A percentile compares a stretch with the other conserved stretches of the same genome.
Evolutionary conservation across 2,329 filamentous ascomycete species (phyloP).

Genomic region (Phaeosphaeriaceae sp.): DNA sequence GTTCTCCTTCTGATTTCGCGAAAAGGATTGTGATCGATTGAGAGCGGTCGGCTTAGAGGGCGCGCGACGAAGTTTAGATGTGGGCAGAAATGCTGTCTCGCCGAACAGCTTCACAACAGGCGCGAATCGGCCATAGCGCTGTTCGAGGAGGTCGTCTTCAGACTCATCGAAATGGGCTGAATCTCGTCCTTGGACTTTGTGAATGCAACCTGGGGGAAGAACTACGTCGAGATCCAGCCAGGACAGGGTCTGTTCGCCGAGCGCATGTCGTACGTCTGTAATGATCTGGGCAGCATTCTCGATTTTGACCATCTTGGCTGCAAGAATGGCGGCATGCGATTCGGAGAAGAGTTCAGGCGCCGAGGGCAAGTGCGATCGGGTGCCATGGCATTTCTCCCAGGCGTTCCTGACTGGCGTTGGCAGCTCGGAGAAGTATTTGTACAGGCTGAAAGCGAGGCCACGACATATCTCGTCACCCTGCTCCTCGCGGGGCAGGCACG

Average conservation of each 20-base stretch:
- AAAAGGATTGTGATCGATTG: slow-evolving; percentile 79
- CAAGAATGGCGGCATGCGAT: slow-evolving; percentile 90
- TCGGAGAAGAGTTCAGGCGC: slow-evolving; percentile 81
- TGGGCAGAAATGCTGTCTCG: slow-evolving; percentile 85
- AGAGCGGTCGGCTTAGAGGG: slow-evolving; percentile 85
- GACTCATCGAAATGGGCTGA: slow-evolving; percentile 67
- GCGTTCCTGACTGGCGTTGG: slow-evolving; percentile 77
- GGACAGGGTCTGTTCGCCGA: slow-evolving; percentile 81
- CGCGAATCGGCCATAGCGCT: slow-evolving; percentile 79
- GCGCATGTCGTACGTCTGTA: slow-evolving; percentile 74
- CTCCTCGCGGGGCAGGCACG: slow-evolving; percentile 87
- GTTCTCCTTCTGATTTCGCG: slow-evolving; percentile 81
- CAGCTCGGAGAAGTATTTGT: slow-evolving; percentile 93
- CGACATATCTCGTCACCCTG: slow-evolving; percentile 95
- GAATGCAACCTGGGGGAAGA: slow-evolving; percentile 78
- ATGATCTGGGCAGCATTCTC: slow-evolving; percentile 79
- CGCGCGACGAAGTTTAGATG: slow-evolving; percentile 81
- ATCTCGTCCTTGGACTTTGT: slow-evolving; percentile 51
- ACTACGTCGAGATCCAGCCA: slow-evolving; percentile 90
- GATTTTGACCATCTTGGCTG: slow-evolving; percentile 81
- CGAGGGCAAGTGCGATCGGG: slow-evolving; percentile 66
- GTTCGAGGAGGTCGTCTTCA: slow-evolving; percentile 72
- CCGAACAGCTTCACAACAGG: slow-evolving; percentile 81
- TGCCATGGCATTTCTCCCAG: slow-evolving; percentile 64
- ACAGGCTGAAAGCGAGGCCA: slow-evolving; percentile 87